These are phyloP conservation scores for Fusarium xylarioides DNA, from an alignment of 2,329 filamentous ascomycete species.

Conservation along the genomic window DNA sequence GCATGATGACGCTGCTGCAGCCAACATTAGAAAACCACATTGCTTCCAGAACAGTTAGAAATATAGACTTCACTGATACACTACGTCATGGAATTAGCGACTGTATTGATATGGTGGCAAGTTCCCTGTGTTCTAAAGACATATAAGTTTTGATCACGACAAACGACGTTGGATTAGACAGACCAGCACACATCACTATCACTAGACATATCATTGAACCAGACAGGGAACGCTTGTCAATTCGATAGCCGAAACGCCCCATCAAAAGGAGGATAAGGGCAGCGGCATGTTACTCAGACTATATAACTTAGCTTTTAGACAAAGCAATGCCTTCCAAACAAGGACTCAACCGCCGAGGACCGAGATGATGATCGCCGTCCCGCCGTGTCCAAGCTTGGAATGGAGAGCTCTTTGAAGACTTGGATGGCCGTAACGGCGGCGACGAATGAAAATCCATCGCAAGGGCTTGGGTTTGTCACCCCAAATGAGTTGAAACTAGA, in stretches of 20 bases:
- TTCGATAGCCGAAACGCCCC: conserved; percentile 14
- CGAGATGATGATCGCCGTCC: conserved; percentile 31
- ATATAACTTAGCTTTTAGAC: neutral
- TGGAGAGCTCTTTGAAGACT: neutral
- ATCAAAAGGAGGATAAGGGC: conserved; percentile 3
- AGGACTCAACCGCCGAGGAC: conserved; percentile 12
- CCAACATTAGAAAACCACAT: neutral
- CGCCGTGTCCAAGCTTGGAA: conserved; percentile 19
- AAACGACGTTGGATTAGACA: neutral
- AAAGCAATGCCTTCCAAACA: conserved; percentile 12
- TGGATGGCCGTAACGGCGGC: neutral
- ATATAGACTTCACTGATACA: neutral
- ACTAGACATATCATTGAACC: neutral
- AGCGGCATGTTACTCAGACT: neutral
- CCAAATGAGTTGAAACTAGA: conserved; percentile 11
- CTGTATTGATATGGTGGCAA: neutral
- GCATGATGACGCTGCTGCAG: neutral
- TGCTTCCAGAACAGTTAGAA: neutral
- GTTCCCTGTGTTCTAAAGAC: neutral
- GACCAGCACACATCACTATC: neutral
- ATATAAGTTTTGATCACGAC: neutral
- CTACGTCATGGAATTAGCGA: neutral
- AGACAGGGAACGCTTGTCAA: conserved; percentile 3
- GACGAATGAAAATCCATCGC: conserved; percentile 28
- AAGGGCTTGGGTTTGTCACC: conserved; percentile 23